These are phyloP conservation scores for Annulohypoxylon nitens DNA, from an alignment of 495 filamentous ascomycete genomes.

Conservation along the genomic window DNA sequence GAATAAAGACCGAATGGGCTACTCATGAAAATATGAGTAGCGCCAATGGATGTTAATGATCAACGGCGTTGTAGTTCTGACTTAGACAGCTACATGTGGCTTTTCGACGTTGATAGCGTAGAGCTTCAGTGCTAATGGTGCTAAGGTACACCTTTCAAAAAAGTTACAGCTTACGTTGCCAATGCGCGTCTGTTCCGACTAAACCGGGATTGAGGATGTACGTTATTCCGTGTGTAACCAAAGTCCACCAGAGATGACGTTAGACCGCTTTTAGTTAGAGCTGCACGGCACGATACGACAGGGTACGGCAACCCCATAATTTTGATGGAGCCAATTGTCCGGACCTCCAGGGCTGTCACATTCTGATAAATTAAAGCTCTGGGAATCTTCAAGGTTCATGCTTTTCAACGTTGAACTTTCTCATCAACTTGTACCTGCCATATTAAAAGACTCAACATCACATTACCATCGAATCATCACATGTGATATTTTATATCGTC, in stretches of 20 bases:
- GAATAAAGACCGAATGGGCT: conserved; percentile 50
- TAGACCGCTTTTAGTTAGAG: conserved; percentile 24
- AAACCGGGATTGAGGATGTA: conserved; percentile 40
- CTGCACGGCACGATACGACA: conserved; percentile 22
- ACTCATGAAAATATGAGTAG: conserved; percentile 57
- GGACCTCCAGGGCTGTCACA: conserved; percentile 5
- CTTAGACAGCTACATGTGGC: conserved; percentile 43
- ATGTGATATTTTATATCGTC: conserved; percentile 20
- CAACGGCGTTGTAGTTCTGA: conserved; percentile 34
- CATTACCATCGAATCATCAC: conserved; percentile 25
- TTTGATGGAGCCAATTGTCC: conserved; percentile 30
- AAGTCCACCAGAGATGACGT: background rate
- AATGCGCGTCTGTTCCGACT: conserved; percentile 31
- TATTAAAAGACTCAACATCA: conserved; percentile 28
- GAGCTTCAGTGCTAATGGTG: background rate
- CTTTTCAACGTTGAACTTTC: conserved; percentile 3
- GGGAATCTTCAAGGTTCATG: background rate
- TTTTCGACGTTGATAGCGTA: conserved; percentile 18
- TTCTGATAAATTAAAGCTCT: conserved; percentile 22
- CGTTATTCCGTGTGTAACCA: conserved; percentile 34
- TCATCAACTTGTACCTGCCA: background rate
- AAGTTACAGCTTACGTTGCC: conserved; percentile 54
- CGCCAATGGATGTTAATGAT: conserved; percentile 38
- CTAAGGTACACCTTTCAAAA: conserved; percentile 49
- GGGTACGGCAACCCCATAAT: conserved; percentile 37